Evolutionary conservation across 2,329 filamentous ascomycete genomes (phyloP), one percentile per base, ranked within the genome.

Genomic region (Calonectria pauciramosa): DNA sequence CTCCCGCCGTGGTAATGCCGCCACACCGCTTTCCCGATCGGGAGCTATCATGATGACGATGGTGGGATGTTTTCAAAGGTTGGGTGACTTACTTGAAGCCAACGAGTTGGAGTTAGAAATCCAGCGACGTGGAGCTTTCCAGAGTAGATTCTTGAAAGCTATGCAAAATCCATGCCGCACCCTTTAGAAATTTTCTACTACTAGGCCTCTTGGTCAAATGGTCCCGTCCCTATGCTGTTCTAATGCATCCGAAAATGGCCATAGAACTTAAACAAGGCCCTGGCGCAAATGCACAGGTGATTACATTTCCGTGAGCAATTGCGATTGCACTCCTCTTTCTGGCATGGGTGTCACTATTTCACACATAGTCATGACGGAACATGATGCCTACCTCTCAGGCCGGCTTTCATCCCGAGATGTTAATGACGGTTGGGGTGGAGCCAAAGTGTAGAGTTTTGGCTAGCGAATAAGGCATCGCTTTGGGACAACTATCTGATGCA

Each of bases 1-100:
- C 70, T 77, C 77, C 79, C 75, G 76, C 80, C 80, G 77, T 47
- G 68, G 76, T 75, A 79, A 69, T 38, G 47, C 79, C 80, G 80
- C 41, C 47, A 76, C 78, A 83, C 79, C 78, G 81, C 80, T 70
- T 82, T 54, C 79, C 73, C 0, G 3, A 75, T 75, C 51, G 10
- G 65, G 47, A 78, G 74, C 75, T 76, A 52, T 38, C 64, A 75
- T 79, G 68, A 78, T 78, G 68, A 51, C 13, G 18, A 14, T 67
- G 54, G 28, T 60, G 32, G 34, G 56, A 63, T 63, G 56, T 28
- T 41, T 20, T 9, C 23, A 38, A 63, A 63, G 56, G 34, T 63
- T 23, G 23, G n/a, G 18, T 41, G 34, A 4, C 16, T 18, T 47
- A n/a, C 9, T 47, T 47, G 20, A 47, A 47, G n/a, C 20, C 44